Evolutionary conservation across 257 asterid species (phyloP), one percentile per base, ranked within the genome.

Genomic region (Solanum pinnatisectum): DNA sequence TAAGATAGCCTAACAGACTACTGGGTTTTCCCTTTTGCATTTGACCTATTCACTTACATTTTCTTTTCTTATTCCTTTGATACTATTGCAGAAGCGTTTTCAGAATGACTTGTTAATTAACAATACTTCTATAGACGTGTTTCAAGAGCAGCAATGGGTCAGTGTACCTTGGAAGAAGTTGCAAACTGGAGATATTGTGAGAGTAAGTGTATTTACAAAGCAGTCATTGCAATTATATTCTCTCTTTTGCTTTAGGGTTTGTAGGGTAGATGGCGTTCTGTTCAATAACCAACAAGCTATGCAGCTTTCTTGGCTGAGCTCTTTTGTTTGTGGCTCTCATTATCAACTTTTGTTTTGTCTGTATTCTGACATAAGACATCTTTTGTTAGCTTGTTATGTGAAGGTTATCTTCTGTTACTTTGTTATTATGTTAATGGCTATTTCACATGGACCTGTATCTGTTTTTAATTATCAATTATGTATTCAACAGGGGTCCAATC

Each of bases 171-270:
- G 99, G 99, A 98, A 96, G 94, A 98, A 91, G 93, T 92, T 98
- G 92, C 99, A 96, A 94, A 98, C 96, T 91, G 99, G 99, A 92
- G 99, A 98, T 89, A 92, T 98, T 89, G 91, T 94, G 90, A 95
- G 90, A 91, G 99, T 98, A 93, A 94, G 98, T 92, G 33, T 4
- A 84, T 60, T 83, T 35, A 70, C 59, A 52, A 73, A 86, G 86
- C 27, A 32, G 44, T 10, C 70, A 82, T 49, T 82, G 70, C 86
- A 49, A 33, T 82, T 49, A 36, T 82, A 1, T 82, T 36, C 70
- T 88, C 20, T 40, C 32, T 81, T 56, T 88, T 74, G 32, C 84
- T 76, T 77, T 77, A 40, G 84, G 60, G 46, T 16, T 77, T 40
- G 60, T 40, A 7, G 60, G 23, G 30, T 39, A 77, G 84, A 40